These are phyloP conservation scores for Apiotrichum sp. DNA, from an alignment of 1,284 basidiomycete genomes.

Conservation along the genomic window DNA sequence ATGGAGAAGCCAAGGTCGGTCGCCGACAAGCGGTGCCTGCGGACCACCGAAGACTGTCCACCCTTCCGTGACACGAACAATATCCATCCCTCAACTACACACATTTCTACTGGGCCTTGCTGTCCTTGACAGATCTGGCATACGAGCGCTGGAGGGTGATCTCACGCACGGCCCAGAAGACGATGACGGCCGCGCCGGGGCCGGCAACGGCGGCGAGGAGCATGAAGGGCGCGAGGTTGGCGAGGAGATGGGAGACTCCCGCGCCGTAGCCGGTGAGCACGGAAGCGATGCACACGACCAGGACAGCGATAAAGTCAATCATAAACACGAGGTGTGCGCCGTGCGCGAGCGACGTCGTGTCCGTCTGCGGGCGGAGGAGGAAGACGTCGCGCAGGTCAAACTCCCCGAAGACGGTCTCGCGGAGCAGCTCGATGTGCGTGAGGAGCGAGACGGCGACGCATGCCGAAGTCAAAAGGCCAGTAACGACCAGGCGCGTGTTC, in stretches of 20 bases:
- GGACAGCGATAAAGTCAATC: constrained; percentile 6
- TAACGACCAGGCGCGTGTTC: background rate
- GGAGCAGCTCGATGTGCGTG: constrained; percentile 5
- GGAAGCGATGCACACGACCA: background rate
- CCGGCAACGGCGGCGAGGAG: constrained; percentile 1
- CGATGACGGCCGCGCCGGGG: constrained; percentile 9
- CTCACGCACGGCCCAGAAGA: constrained; percentile 12
- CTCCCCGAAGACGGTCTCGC: background rate
- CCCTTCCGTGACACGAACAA: too few species aligned
- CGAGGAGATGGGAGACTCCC: background rate
- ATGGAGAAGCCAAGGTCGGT: too few species aligned
- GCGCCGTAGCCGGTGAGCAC: background rate
- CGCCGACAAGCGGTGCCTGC: too few species aligned
- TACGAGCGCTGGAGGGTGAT: constrained; percentile 1
- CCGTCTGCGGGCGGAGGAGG: background rate
- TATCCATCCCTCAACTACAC: too few species aligned
- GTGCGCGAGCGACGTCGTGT: background rate
- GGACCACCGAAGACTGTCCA: too few species aligned
- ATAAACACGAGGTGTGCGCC: constrained; percentile 10
- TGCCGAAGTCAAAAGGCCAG: constrained; percentile 2
- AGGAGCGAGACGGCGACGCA: background rate
- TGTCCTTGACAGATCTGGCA: background rate
- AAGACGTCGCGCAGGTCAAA: constrained; percentile 4
- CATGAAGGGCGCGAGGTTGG: background rate
- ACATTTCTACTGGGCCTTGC: background rate